These are phyloP conservation scores for Pezicula rhizophila DNA, from an alignment of 2,329 filamentous ascomycete species.

Conservation along the genomic window DNA sequence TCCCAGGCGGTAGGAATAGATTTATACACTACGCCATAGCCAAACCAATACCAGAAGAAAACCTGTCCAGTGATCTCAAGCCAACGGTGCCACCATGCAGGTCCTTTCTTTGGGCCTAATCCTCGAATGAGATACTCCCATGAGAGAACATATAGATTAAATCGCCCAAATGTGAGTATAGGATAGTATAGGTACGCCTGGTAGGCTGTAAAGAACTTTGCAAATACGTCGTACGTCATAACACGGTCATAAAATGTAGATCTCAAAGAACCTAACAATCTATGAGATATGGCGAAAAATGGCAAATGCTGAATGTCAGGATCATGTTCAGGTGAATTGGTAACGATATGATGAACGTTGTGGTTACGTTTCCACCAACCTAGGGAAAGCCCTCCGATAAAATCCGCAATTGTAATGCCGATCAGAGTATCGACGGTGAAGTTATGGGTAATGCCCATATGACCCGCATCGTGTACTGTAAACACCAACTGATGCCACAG, in stretches of 20 bases:
- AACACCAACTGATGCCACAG: slow-evolving; percentile 97
- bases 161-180: slow-evolving; percentile 72
- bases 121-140: slow-evolving; percentile 71
- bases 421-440: slow-evolving; percentile 79
- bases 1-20: slow-evolving; percentile 62
- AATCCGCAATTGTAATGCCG: slow-evolving; percentile 86
- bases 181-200: slow-evolving; percentile 83
- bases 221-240: slow-evolving; percentile 72
- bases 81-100: slow-evolving; percentile 77
- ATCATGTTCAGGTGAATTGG: slow-evolving; percentile 91
- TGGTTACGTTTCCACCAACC: slow-evolving; percentile 98
- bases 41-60: slow-evolving; percentile 84
- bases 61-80: slow-evolving; percentile 70
- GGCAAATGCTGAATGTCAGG: slow-evolving; percentile 91
- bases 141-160: slow-evolving; percentile 80
- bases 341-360: slow-evolving; percentile 95
- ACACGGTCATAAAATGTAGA: slow-evolving; percentile 80
- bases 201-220: slow-evolving; percentile 62
- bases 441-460: slow-evolving; percentile 94
- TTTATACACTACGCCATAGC: slow-evolving; percentile 73
- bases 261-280: slow-evolving; percentile 65
- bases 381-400: slow-evolving; percentile 78
- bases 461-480: slow-evolving; percentile 87
- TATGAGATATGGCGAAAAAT: slow-evolving; percentile 80
- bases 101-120: slow-evolving; percentile 66